Evolutionary conservation across 768 basidiomycete species (phyloP), one percentile per base, ranked within the genome.

Genomic region (Hypsizygus marmoreus): DNA sequence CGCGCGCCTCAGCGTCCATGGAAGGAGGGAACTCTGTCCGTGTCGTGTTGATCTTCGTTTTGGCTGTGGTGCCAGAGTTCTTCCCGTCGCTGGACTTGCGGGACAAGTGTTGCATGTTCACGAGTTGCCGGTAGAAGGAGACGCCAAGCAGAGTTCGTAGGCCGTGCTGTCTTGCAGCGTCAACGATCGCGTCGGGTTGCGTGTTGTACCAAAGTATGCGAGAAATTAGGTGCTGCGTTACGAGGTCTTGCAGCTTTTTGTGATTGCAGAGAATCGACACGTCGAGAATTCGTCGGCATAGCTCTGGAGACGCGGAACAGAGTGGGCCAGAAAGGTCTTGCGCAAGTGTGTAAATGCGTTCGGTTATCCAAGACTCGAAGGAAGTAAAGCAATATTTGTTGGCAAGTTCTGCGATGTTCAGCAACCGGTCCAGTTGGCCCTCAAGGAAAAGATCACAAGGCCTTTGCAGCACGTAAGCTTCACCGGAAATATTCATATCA

Each of bases 161-260:
- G 1, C 58, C 64, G 16, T 68, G 61, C 23, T 58, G 61, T 47
- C 77, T 72, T 33, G 80, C 80, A 20, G 74, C 64, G 4, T 73
- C 67, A 14, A 82, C 64, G 25, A 78, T 70, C 46, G 79, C 70
- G 6, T 73, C 74, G 30, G 79, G 66, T 43, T 76, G 49, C 20
- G 69, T 71, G 38, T 75, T 74, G 43, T 77, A 77, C 71, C 80
- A 82, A 28, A 81, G 67, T 16, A 81, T 78, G 30, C 65, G 67
- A 20, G 70, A 69, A 54, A 84, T 74, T 40, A 83, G 68, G 30
- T 73, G 69, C 30, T 72, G 65, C 36, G 73, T 67, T 57, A 82
- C 67, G 4, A 80, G 65, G 19, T 72, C 70, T 26, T 76, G 64
- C 28, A 87, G 71, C 16, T 59, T 66, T 30, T 65, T 55, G 45